Evolutionary conservation across 306 rosid species (phyloP).

Genomic region (Prunus campanulata): DNA sequence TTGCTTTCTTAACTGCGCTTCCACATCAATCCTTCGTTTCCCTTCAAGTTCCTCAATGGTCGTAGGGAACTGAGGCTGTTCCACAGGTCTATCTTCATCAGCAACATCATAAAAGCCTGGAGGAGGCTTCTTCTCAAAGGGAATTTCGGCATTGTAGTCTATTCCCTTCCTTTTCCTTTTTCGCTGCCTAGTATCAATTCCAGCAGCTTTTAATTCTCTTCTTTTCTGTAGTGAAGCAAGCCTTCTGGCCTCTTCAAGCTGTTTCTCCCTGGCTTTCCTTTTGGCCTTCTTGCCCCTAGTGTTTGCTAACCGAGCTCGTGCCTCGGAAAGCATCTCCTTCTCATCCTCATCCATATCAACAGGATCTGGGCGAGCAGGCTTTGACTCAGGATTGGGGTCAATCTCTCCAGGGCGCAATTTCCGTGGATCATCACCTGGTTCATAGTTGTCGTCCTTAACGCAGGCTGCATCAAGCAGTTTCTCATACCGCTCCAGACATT

Average conservation of each 20-base stretch:
- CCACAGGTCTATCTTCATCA: conserved; percentile 76
- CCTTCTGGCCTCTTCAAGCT: conserved; percentile 96
- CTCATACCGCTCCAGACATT: conserved; percentile 88
- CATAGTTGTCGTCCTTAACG: conserved; percentile 90
- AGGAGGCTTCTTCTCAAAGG: conserved; percentile 95
- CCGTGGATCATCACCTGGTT: conserved; percentile 89
- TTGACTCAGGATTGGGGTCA: conserved; percentile 90
- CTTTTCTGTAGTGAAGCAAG: conserved; percentile 97
- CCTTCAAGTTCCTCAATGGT: conserved; percentile 97
- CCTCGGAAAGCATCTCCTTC: conserved; percentile 98
- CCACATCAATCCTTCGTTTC: conserved; percentile 74
- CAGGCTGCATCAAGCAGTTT: conserved; percentile 94
- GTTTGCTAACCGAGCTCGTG: conserved; percentile 91
- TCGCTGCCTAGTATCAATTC: conserved; percentile 78
- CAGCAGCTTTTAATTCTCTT: conserved; percentile 94
- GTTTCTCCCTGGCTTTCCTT: conserved; percentile 93
- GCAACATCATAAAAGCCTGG: conserved; percentile 82
- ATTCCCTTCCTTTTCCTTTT: conserved; percentile 93
- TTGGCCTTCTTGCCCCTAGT: conserved; percentile 94
- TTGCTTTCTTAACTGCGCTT: conserved; percentile 81
- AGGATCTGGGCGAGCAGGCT: conserved; percentile 97
- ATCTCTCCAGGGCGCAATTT: conserved; percentile 94
- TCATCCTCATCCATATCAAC: conserved; percentile 99
- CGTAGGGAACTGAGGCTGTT: conserved; percentile 72
- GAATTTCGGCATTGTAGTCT: conserved; percentile 88